These are phyloP conservation scores for Colletotrichum falcatum DNA, from an alignment of 2,329 filamentous ascomycete genomes.

Conservation along the genomic window DNA sequence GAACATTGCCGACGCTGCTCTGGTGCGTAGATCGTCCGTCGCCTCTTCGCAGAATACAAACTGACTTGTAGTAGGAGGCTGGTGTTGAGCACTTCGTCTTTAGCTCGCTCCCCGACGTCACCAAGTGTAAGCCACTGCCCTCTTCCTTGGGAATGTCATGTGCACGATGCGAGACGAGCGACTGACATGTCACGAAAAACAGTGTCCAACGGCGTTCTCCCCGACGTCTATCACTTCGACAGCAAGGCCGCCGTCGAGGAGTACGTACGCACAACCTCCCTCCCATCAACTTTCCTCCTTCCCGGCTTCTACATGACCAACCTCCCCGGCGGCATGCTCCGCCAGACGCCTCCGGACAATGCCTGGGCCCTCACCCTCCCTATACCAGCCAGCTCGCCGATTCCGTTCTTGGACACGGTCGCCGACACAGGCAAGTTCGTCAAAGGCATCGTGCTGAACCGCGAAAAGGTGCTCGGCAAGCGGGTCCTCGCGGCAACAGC, in stretches of 20 bases:
- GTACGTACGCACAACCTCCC: constrained; percentile 61
- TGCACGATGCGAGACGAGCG: background rate
- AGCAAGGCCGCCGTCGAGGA: constrained; percentile 66
- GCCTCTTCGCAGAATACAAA: constrained; percentile 44
- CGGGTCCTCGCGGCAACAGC: constrained; percentile 51
- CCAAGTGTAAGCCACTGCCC: constrained; percentile 49
- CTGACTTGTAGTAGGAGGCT: constrained; percentile 44
- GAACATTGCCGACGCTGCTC: constrained; percentile 59
- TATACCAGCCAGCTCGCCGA: constrained; percentile 45
- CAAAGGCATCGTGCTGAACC: constrained; percentile 46
- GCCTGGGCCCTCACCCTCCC: constrained; percentile 51
- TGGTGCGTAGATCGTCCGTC: constrained; percentile 48
- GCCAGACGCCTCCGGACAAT: constrained; percentile 46
- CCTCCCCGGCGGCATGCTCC: constrained; percentile 49
- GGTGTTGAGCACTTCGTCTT: constrained; percentile 59
- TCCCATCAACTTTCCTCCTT: constrained; percentile 64
- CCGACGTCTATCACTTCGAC: constrained; percentile 65
- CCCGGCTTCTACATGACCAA: constrained; percentile 68
- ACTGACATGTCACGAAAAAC: constrained; percentile 9
- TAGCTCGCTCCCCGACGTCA: constrained; percentile 57
- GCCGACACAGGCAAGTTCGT: constrained; percentile 58
- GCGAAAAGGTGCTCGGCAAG: constrained; percentile 47
- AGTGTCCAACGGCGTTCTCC: constrained; percentile 56
- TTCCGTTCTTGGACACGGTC: constrained; percentile 51
- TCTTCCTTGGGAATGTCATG: background rate